Conservation (phyloP, 2,329 filamentous ascomycete species). For the Amesomyces nigricolor region DNA sequence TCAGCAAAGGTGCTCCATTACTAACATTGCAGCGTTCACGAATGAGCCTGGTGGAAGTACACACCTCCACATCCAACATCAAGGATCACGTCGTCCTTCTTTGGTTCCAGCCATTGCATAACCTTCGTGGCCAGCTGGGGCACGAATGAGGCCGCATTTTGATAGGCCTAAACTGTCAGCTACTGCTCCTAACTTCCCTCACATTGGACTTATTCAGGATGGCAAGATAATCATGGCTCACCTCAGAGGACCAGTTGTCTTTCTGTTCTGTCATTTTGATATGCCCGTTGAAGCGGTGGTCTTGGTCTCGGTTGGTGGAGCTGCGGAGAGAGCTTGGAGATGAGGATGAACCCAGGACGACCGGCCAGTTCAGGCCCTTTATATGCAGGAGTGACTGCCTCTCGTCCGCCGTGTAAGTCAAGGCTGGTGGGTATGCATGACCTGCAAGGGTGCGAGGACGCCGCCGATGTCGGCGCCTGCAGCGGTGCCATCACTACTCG, state of each 20-base stretch:
- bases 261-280: slow-evolving; percentile 12
- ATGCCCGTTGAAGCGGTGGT: not conserved
- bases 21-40: not conserved
- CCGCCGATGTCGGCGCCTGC: slow-evolving; percentile 22
- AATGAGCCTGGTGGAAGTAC: slow-evolving; percentile 17
- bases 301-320: too few species aligned
- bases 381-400: not conserved
- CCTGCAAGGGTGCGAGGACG: not conserved
- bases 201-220: too few species aligned
- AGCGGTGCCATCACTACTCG: not conserved
- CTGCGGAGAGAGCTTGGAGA: not conserved
- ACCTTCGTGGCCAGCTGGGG: slow-evolving; percentile 56
- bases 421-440: not conserved
- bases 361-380: not conserved
- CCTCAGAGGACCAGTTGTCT: slow-evolving; percentile 40
- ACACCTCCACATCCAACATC: slow-evolving; percentile 60
- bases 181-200: too few species aligned
- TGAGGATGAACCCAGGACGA: not conserved
- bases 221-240: slow-evolving; percentile 10
- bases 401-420: not conserved
- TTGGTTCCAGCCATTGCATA: slow-evolving; percentile 52
- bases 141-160: slow-evolving; percentile 57
- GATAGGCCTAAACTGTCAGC: slow-evolving; percentile 44
- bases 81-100: slow-evolving; percentile 52
- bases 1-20: not conserved